Conservation (phyloP, 2,329 filamentous ascomycete genomes). For the Coccinonectria pachysandricola region DNA sequence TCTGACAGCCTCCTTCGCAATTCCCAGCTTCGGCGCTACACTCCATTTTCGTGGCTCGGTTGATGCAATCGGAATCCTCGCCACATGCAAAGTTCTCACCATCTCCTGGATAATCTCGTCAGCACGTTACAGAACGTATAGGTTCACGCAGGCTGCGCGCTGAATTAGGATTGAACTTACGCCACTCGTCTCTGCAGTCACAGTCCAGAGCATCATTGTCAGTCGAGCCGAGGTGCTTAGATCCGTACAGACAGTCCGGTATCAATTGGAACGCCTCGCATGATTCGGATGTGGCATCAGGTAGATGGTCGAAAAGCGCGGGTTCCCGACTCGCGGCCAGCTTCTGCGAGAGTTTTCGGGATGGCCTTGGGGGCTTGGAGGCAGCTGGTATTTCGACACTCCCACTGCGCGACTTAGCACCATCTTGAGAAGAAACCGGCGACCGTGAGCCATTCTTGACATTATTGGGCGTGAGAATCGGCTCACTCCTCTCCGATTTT, state of each 20-base stretch:
- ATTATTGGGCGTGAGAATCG: constrained; percentile 26
- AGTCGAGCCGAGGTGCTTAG: constrained; percentile 82
- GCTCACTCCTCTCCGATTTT: constrained; percentile 31
- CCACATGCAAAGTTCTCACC: constrained; percentile 76
- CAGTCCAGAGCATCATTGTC: constrained; percentile 88
- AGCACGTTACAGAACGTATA: too few relatives aligned
- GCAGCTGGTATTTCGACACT: constrained; percentile 38
- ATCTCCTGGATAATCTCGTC: constrained; percentile 39
- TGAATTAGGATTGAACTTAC: constrained; percentile 54
- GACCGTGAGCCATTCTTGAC: constrained; percentile 21
- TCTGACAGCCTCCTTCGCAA: constrained; percentile 81
- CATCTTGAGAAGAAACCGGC: constrained; percentile 34
- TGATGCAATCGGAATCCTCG: constrained; percentile 97
- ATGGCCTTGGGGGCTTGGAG: constrained; percentile 55
- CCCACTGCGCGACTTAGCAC: constrained; percentile 35
- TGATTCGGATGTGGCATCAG: constrained; percentile 70
- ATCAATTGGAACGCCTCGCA: constrained; percentile 71
- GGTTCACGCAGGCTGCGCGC: too few relatives aligned
- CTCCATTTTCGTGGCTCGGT: constrained; percentile 96
- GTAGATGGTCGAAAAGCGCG: constrained; percentile 61
- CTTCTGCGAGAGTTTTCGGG: constrained; percentile 66
- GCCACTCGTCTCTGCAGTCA: constrained; percentile 89
- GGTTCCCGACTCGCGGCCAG: constrained; percentile 46
- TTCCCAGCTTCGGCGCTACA: constrained; percentile 70
- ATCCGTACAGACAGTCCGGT: constrained; percentile 77